These are phyloP conservation scores for Metschnikowia santaceciliae DNA, from an alignment of 805 yeast genomes.

Conservation along the genomic window DNA sequence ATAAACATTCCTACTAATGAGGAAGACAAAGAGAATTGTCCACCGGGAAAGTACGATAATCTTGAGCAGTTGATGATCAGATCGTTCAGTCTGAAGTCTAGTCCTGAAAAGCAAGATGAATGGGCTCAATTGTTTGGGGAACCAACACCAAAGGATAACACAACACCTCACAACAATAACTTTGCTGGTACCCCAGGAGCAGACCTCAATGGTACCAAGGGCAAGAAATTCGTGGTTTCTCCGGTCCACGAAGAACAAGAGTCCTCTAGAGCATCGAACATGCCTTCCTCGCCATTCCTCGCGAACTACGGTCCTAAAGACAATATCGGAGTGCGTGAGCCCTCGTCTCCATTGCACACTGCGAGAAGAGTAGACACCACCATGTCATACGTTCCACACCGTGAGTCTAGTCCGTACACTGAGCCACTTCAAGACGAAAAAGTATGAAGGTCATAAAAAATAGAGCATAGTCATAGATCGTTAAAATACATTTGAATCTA, in stretches of 20 bases:
- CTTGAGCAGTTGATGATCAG: slow-evolving; percentile 25
- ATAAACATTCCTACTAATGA: slow-evolving; percentile 46
- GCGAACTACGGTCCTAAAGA: slow-evolving; percentile 11
- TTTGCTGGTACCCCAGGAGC: slow-evolving; percentile 16
- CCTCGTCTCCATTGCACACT: slow-evolving; percentile 30
- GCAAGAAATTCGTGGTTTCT: slow-evolving; percentile 29
- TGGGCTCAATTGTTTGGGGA: slow-evolving; percentile 45
- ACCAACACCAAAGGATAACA: slow-evolving; percentile 36
- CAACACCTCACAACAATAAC: slow-evolving; percentile 6
- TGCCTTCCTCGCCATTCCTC: slow-evolving; percentile 41
- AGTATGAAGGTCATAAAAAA: slow-evolving; percentile 9
- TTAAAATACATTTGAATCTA: not conserved
- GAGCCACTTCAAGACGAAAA: slow-evolving; percentile 24
- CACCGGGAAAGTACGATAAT: slow-evolving; percentile 19
- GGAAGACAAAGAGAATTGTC: slow-evolving; percentile 27
- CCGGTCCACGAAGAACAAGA: slow-evolving; percentile 19
- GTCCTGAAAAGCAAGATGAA: slow-evolving; percentile 34
- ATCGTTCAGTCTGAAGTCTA: slow-evolving; percentile 29
- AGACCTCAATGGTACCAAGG: slow-evolving; percentile 28
- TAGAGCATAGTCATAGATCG: not conserved
- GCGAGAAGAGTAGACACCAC: slow-evolving; percentile 37
- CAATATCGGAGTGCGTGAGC: slow-evolving; percentile 11
- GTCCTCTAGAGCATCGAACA: slow-evolving; percentile 26
- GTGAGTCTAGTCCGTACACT: slow-evolving; percentile 18
- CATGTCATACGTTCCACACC: slow-evolving; percentile 18